A percentile compares a stretch with the other conserved stretches of the same genome.
These are phyloP conservation scores for Pigoraptor vietnamica DNA, from an alignment of 78 protist genomes.

Conservation along the genomic window DNA sequence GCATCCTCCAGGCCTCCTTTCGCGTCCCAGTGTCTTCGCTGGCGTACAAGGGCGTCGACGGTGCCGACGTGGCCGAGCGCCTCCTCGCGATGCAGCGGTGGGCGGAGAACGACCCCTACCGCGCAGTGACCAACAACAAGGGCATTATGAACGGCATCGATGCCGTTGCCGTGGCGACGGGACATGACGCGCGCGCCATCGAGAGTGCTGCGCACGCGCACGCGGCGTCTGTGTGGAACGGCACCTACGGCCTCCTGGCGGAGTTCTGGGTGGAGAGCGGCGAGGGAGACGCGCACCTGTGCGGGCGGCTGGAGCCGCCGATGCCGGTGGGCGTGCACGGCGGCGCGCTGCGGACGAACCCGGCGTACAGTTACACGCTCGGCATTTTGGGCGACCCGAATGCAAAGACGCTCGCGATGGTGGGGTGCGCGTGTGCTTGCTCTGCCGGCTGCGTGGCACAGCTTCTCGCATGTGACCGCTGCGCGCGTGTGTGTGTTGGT, in stretches of 20 bases:
- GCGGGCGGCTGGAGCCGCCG: conserved; percentile 10
- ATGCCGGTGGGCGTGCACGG: conserved; percentile 10
- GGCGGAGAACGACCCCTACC: conserved; percentile 26
- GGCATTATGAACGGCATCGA: conserved; percentile 51
- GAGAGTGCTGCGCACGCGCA: conserved; percentile 21
- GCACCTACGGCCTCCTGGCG: no score
- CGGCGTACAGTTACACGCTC: background rate
- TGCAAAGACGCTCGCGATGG: no score
- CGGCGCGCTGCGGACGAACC: conserved; percentile 2
- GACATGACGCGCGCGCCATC: conserved; percentile 39
- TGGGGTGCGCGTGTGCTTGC: no score
- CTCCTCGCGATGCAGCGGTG: conserved; percentile 12
- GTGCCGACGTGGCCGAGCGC: conserved; percentile 19
- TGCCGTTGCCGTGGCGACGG: conserved; percentile 40
- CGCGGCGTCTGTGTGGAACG: background rate
- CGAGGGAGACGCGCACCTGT: background rate
- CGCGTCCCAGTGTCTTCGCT: background rate
- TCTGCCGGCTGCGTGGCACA: no score
- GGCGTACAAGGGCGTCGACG: background rate
- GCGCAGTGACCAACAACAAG: conserved; percentile 26
- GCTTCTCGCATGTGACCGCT: no score
- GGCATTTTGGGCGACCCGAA: background rate
- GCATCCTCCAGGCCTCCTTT: background rate
- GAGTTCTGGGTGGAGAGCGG: background rate
- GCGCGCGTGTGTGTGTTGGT: no score